Base-by-base conservation (phyloP, 2,329 filamentous ascomycete species). In the Phaeoacremonium minimum region DNA sequence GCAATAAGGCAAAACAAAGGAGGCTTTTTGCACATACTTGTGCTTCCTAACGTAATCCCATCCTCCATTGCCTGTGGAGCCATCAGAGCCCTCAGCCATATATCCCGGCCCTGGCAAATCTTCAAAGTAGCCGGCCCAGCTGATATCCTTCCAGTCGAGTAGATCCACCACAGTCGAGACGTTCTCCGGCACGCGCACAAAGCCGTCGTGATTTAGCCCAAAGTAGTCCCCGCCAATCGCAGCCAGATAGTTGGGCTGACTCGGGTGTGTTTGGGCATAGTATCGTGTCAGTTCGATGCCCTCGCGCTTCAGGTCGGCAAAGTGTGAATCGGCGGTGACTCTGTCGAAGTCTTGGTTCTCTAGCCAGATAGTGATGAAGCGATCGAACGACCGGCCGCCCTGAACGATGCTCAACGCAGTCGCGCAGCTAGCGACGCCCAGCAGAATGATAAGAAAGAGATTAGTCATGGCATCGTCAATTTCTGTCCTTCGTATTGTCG, bases 181-280 rank as follows among this genome's bases (percentile, higher is more conserved):
- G 39, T 70, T 69, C 18, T 52, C 42, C 2, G 67, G 66, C 15
- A 73, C 54, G 28, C 60, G 57, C 6, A 70, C 56, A 26, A 58
- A 54, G 7, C 58, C 58, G 47, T 71, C 68, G 42, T 71, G 61
- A 44, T 73, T 56, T 22, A 69, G 43, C 2, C 69, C 69, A 43
- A 69, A 73, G 58, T 83, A 82, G 58, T 87, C 84, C 36, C 85
- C 85, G 19, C 74, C 76, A 31, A 83, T 73, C 2, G 76, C 57
- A 4, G 84, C 78, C 40, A 81, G 73, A 56, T 90, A 90, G 66
- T 90, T 90, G 15, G 85, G 85, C 66, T 88, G 73, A 1, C 77
- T 83, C 1, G 85, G 83, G 50, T 89, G 84, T 2, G 83, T 87
- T 28, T 85, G 63, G 15, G 70, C 83, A 41, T 69, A 75, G 59